Evolutionary conservation across 2,329 filamentous ascomycete genomes (phyloP), one percentile per base, ranked within the genome.

Genomic region (Microdochium trichocladiopsis): DNA sequence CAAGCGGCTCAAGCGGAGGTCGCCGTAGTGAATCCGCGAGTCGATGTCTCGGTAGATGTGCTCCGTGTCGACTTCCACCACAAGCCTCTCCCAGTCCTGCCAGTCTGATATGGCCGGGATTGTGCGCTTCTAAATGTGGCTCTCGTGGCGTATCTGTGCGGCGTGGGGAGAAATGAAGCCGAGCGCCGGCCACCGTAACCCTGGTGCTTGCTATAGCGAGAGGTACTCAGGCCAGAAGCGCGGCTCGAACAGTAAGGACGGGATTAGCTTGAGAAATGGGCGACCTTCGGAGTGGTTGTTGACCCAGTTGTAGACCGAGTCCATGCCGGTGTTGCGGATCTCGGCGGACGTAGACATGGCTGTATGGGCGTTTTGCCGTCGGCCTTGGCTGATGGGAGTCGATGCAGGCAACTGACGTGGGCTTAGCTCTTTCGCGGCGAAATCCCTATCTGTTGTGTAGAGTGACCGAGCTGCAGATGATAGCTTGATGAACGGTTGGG

Each of bases 171-270:
- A 66, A 1, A 75, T 58, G 48, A 74, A 68, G 12, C 72, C 70
- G 18, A 69, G 62, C 1, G 70, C 70, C 37, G 60, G 59, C 50
- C 50, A 87, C 70, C 84, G 88, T 88, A 72, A 87, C 84, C 64
- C 85, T 87, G 70, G 88, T 88, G 28, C 28, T 31, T 31, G 28
- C 28, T 31, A 14, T 31, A 8, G 28, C 28, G 28, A 11, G 84
- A 60, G 53, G 36, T 59, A 31, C 5, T 50, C 24, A 11, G 41
- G 31, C 60, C 58, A 61, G 45, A 62, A 60, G 6, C 12, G 8
- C 10, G 54, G 53, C 11, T 58, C 53, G 2, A 67, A 56, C 1
- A 69, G 57, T 47, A 57, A 69, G 4, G 55, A 51, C 1, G 68
- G 67, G 22, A 65, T 45, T 0, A 59, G 63, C 53, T 65, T 63